phyloP scores from a whole-genome alignment of 257 asterid species.

The Solanum appendiculatum region DNA sequence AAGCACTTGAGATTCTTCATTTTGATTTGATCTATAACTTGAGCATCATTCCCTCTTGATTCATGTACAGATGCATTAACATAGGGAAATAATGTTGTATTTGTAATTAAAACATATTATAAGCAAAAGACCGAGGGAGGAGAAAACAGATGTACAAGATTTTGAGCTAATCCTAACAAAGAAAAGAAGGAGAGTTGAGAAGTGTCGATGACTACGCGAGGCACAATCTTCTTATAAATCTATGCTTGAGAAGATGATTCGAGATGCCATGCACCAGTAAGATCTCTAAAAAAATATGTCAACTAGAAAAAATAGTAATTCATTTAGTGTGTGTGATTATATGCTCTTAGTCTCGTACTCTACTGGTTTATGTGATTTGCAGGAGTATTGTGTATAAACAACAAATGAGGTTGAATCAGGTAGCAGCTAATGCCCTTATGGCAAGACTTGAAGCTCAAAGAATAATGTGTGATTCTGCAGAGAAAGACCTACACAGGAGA shows the following conservation, averaged over 20 bases:
- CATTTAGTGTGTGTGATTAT: not conserved
- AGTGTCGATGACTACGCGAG: too few species aligned
- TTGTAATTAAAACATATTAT: too few species aligned
- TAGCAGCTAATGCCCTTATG: constrained; percentile 76
- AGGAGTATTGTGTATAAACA: constrained; percentile 88
- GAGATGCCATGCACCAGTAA: constrained; percentile 99
- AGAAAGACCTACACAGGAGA: constrained; percentile 74
- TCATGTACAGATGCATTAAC: too few species aligned
- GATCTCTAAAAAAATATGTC: not conserved
- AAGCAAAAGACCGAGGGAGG: too few species aligned
- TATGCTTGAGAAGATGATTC: constrained; percentile 95
- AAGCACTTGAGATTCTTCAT: not conserved
- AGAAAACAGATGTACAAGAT: too few species aligned
- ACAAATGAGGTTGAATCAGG: constrained; percentile 92
- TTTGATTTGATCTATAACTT: too few species aligned
- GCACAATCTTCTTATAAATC: too few species aligned
- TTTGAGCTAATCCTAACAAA: too few species aligned
- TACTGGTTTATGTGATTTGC: constrained; percentile 2
- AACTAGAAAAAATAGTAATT: not conserved
- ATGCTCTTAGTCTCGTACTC: not conserved
- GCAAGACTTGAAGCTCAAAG: constrained; percentile 98
- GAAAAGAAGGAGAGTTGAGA: too few species aligned
- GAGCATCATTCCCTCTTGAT: too few species aligned
- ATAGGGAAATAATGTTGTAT: too few species aligned
- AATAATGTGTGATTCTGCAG: constrained; percentile 87